Conservation (phyloP, 139 green algal species). For the Chlorella ohadii region DNA sequence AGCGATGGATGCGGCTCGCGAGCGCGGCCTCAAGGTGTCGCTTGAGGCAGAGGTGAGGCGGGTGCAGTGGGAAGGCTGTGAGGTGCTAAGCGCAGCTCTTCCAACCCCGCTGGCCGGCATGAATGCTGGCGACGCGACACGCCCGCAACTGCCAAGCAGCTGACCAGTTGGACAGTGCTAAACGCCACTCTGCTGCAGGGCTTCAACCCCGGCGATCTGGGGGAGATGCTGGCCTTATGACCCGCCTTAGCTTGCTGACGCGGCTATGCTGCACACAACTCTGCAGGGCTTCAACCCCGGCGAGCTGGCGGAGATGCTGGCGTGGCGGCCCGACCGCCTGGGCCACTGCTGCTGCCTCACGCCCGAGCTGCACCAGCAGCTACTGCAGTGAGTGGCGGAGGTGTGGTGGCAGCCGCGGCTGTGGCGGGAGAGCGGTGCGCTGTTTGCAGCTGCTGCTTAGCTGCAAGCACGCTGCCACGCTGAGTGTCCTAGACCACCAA, state of each 20-base stretch:
- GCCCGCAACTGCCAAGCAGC: too few species aligned
- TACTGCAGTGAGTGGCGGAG: conserved; percentile 41
- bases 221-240: conserved; percentile 73
- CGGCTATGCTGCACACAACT: too few species aligned
- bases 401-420: not conserved
- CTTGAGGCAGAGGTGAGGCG: conserved; percentile 72
- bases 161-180: too few species aligned
- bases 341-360: conserved; percentile 84
- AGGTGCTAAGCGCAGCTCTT: too few species aligned
- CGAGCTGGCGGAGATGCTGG: conserved; percentile 73
- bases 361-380: conserved; percentile 46
- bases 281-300: not conserved
- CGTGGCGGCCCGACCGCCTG: conserved; percentile 71
- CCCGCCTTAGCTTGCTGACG: too few species aligned
- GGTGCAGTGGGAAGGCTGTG: too few species aligned
- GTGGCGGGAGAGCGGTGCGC: too few species aligned
- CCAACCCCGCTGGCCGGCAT: too few species aligned
- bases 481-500: not conserved
- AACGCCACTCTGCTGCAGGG: too few species aligned
- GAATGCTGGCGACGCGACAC: too few species aligned
- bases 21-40: conserved; percentile 66
- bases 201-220: conserved; percentile 47
- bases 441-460: too few species aligned
- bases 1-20: conserved; percentile 56
- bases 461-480: too few species aligned